Evolutionary conservation across 129 eudicot species (phyloP).

Genomic region (Oenanthe sinensis): DNA sequence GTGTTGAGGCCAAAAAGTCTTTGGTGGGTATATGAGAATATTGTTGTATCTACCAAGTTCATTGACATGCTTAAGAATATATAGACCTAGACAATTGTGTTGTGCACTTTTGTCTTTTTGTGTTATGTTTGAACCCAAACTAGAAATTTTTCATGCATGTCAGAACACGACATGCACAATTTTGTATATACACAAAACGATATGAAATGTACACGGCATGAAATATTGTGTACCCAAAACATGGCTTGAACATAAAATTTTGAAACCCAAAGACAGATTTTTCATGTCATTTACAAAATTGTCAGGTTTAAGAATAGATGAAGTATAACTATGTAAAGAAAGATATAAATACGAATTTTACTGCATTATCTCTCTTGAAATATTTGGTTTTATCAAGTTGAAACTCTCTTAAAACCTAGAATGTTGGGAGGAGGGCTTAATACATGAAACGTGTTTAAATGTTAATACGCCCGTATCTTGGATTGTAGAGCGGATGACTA

Average conservation of each 20-base stretch:
- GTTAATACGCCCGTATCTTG: not conserved
- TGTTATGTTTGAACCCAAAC: not conserved
- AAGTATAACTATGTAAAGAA: not conserved
- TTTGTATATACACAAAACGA: not conserved
- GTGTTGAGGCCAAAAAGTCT: not conserved
- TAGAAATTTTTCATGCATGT: not conserved
- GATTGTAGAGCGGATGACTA: not conserved
- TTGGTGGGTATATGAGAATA: not conserved
- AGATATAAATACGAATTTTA: not conserved
- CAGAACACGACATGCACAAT: not conserved
- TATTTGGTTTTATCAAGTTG: not conserved
- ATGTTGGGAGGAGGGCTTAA: not conserved
- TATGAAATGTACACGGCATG: not conserved
- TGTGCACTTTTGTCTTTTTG: not conserved
- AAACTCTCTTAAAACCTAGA: not conserved
- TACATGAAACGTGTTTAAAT: not conserved
- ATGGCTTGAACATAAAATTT: too few relatives aligned
- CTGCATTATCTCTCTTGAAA: not conserved
- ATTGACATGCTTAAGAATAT: not conserved
- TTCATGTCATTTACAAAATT: not conserved
- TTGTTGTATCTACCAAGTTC: not conserved
- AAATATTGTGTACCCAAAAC: not conserved
- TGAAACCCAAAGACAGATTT: not conserved
- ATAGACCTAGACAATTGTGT: not conserved
- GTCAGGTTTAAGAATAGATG: not conserved